Conservation (phyloP, 345 rosid genomes). For the Bruguiera gymnorhiza region DNA sequence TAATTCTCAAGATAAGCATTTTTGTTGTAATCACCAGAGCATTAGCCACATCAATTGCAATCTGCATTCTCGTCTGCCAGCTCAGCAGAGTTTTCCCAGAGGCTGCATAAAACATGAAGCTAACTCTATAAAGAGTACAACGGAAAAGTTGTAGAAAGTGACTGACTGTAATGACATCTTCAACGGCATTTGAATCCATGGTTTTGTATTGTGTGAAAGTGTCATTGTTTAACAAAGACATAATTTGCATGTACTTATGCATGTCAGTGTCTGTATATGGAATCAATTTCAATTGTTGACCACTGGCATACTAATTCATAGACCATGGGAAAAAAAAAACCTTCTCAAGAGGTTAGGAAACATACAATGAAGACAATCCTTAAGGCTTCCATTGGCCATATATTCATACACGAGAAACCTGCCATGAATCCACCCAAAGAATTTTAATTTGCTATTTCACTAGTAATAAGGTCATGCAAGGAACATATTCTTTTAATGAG, state of each 20-base stretch:
- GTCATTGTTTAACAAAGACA: too few species aligned
- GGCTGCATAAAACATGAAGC: conserved; percentile 39
- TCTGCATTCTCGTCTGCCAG: conserved; percentile 86
- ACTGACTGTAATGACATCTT: too few species aligned
- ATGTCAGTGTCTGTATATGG: too few species aligned
- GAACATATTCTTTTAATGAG: not conserved
- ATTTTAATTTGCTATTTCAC: conserved; percentile 7
- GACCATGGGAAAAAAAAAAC: not conserved
- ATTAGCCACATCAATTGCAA: conserved; percentile 89
- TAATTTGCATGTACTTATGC: too few species aligned
- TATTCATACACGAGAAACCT: conserved; percentile 90
- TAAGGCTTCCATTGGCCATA: conserved; percentile 88
- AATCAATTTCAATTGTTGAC: too few species aligned
- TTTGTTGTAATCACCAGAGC: conserved; percentile 66
- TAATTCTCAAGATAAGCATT: too few species aligned
- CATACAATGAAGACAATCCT: conserved; percentile 87
- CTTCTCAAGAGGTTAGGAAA: conserved; percentile 8
- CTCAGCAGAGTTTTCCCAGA: conserved; percentile 55
- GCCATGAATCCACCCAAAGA: conserved; percentile 23
- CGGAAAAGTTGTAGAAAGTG: too few species aligned
- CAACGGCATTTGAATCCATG: too few species aligned
- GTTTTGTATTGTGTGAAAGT: too few species aligned
- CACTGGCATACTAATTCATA: too few species aligned
- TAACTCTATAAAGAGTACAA: not conserved
- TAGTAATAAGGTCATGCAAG: not conserved